Conservation (phyloP, 306 rosid genomes). For the Quercus agrifolia region DNA sequence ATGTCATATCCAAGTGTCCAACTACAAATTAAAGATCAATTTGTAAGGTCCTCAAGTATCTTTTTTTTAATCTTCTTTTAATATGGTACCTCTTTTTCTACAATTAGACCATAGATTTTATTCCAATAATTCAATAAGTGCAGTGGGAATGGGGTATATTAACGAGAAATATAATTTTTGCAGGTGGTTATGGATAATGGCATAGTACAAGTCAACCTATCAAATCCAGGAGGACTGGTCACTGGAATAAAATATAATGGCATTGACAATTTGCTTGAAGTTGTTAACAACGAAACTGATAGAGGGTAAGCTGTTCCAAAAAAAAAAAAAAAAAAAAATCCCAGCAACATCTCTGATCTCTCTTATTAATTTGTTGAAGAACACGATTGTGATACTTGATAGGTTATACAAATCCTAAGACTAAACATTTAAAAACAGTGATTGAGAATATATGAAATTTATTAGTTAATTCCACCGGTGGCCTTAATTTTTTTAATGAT, state of each 20-base stretch:
- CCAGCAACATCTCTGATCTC: background rate
- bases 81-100: background rate
- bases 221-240: slow-evolving; percentile 78
- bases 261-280: slow-evolving; percentile 83
- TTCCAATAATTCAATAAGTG: background rate
- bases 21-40: slow-evolving; percentile 39
- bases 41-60: slow-evolving; percentile 19
- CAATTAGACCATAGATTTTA: background rate
- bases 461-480: no score
- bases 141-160: background rate
- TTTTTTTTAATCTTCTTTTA: background rate
- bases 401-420: no score
- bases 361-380: background rate
- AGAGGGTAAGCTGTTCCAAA: slow-evolving; percentile 53
- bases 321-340: no score
- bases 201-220: slow-evolving; percentile 71
- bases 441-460: no score
- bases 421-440: no score
- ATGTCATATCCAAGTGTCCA: slow-evolving; percentile 43
- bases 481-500: no score
- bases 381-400: background rate
- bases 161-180: background rate
- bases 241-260: slow-evolving; percentile 77
- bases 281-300: slow-evolving; percentile 61
- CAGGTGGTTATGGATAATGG: slow-evolving; percentile 98